Base-by-base conservation (phyloP, 2,329 filamentous ascomycete species). In the Cryphonectria naterciae region DNA sequence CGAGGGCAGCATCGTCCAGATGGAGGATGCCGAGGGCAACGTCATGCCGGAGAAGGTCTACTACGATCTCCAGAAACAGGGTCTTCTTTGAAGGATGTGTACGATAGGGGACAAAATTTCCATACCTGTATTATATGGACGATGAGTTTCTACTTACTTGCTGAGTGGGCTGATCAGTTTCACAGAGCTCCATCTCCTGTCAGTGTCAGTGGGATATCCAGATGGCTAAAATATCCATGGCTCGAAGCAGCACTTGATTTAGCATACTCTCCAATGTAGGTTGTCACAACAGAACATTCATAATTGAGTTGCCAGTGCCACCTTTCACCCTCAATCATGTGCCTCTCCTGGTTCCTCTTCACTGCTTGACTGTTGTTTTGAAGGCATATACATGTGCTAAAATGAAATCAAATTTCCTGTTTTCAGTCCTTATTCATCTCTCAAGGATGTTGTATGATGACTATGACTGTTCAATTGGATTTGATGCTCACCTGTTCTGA, bases 41-140 rank as follows among this genome's bases (percentile, higher is more conserved):
- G 96, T 99, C 70, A 99, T 99, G 96, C 96, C 97, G 0, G 94
- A 98, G 83, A 97, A 97, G 86, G 95, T 99, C 68, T 99, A 98
- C 81, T 91, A 95, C 75, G 96, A 99, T 86, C 83, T 98, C 81
- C 92, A 94, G 81, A 97, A 97, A 83, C 94, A 97, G 80, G 95
- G 95, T 46, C 85, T 97, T 78, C 83, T 97, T 74, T 96, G 85
- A 81, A 32, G 4, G 25, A 11, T n/a, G 7, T 49, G 54, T 61
- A n/a, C 22, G 19, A 22, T 28, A 15, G 19, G 32, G 1, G 22
- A 32, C 8, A 8, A 52, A 22, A 46, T 46, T 46, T 19, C 22
- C 19, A n/a, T 39, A 39, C 37, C 37, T 39, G 37, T 39, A 39
- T 11, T 13, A 52, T 52, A 52, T 52, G 8, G 1, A 58, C 35